Conservation (phyloP, 805 yeast genomes). For the Metschnikowia amazonensis region DNA sequence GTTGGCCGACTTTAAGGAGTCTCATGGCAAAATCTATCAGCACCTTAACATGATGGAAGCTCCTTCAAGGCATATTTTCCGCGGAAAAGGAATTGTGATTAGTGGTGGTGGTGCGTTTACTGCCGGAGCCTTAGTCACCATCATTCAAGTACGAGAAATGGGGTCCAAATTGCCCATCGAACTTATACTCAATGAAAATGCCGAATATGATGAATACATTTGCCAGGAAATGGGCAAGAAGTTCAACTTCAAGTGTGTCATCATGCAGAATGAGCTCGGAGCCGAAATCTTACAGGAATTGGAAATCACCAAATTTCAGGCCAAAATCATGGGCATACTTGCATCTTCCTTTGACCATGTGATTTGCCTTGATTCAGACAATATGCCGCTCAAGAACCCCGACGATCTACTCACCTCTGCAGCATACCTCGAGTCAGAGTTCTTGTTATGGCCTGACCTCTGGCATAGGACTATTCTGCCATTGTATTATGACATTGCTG, state of each 20-base stretch:
- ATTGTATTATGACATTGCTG: slow-evolving; percentile 29
- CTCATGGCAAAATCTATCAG: slow-evolving; percentile 27
- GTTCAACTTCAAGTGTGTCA: slow-evolving; percentile 26
- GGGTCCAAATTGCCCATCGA: slow-evolving; percentile 36
- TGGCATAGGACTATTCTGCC: slow-evolving; percentile 35
- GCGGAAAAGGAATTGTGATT: slow-evolving; percentile 35
- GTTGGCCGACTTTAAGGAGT: slow-evolving; percentile 19
- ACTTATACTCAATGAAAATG: slow-evolving; percentile 25
- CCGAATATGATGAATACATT: slow-evolving; percentile 24
- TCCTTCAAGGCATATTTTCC: slow-evolving; percentile 23
- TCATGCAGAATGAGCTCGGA: slow-evolving; percentile 26
- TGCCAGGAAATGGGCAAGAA: slow-evolving; percentile 26
- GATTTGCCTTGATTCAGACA: slow-evolving; percentile 33
- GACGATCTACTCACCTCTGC: slow-evolving; percentile 25
- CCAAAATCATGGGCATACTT: slow-evolving; percentile 30
- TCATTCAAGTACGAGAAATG: slow-evolving; percentile 28
- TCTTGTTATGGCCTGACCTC: slow-evolving; percentile 35
- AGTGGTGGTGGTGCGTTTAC: slow-evolving; percentile 28
- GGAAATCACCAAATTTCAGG: slow-evolving; percentile 23
- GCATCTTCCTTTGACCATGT: slow-evolving; percentile 33
- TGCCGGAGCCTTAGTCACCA: slow-evolving; percentile 27
- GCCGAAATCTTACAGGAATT: slow-evolving; percentile 18
- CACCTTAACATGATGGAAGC: slow-evolving; percentile 21
- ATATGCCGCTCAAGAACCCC: slow-evolving; percentile 29
- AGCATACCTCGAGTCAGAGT: slow-evolving; percentile 24